phyloP scores from a whole-genome alignment of 345 rosid species.

The Lagerstroemia speciosa region DNA sequence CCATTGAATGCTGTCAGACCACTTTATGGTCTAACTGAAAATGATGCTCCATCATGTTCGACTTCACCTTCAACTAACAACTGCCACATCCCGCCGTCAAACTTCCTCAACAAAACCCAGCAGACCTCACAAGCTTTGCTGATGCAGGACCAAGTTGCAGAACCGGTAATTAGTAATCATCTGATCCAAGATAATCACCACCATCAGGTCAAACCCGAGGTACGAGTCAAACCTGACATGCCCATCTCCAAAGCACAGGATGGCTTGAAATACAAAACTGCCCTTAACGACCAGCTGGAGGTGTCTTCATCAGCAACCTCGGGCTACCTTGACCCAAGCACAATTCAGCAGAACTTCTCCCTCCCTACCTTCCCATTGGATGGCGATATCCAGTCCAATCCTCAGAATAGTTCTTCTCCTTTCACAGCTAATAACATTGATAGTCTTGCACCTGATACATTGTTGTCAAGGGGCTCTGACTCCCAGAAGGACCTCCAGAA shows the following conservation, averaged over 20 bases:
- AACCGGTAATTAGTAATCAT: conserved; percentile 32
- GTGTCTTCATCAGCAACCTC: conserved; percentile 92
- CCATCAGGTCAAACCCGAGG: conserved; percentile 56
- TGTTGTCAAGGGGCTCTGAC: conserved; percentile 77
- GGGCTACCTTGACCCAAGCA: conserved; percentile 70
- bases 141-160: conserved; percentile 42
- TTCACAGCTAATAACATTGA: conserved; percentile 48
- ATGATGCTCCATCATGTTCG: conserved; percentile 92
- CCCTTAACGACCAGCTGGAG: conserved; percentile 69
- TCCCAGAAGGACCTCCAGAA: conserved; percentile 94
- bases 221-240: conserved; percentile 46
- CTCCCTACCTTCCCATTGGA: conserved; percentile 71
- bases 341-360: conserved; percentile 62
- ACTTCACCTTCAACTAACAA: conserved; percentile 93
- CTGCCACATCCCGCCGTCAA: conserved; percentile 61
- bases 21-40: conserved; percentile 66
- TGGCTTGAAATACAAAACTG: conserved; percentile 55
- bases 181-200: conserved; percentile 41
- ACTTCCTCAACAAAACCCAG: conserved; percentile 48
- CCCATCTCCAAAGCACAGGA: conserved; percentile 44
- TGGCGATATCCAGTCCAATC: conserved; percentile 63
- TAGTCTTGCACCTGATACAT: conserved; percentile 61
- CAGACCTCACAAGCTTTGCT: conserved; percentile 50
- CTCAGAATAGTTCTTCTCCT: conserved; percentile 56
- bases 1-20: conserved; percentile 39